Base-by-base conservation (phyloP, 371 early-diverging fungal species). In the Haplosporangium sp. region DNA sequence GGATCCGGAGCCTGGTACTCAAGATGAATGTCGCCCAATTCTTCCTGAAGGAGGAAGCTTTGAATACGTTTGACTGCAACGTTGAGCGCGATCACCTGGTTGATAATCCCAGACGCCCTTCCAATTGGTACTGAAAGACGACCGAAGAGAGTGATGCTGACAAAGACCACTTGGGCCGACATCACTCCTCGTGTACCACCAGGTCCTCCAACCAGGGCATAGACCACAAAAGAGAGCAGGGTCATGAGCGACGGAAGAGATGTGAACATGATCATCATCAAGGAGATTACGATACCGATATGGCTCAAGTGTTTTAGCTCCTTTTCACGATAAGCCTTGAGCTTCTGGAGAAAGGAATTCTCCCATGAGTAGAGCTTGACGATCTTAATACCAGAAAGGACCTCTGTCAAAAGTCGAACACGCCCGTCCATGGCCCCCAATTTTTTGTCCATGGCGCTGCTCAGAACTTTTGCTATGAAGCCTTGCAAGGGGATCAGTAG, bases 321-420 rank as follows among this genome's bases (percentile, higher is more conserved):
- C 52, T 85, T 55, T 16, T 42, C 42, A 12, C 80, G 65, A 40
- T 48, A 46, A 0, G 13, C 54, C 11, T 68, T 55, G 7, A 77
- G 13, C 40, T 63, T 79, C 5, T 55, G 48, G 1, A 50, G 52
- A 64, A 84, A 83, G 11, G 74, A 57, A 18, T 62, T 65, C 63
- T 92, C 92, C 93, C 94, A 85, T 8, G 80, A 77, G 58, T 84
- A 83, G 21, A 86, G 61, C 63, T 85, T 85, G 48, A 86, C 82
- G 46, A 83, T 74, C 42, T 82, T 81, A 55, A 85, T 86, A 9
- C 82, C 82, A 11, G 82, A 76, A 13, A 85, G 61, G 14, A 85
- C 56, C 38, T 83, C 86, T 36, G 73, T 81, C 74, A 91, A 81
- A 56, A 87, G 71, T n/a, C 86, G 83, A 21, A 92, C 62, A 41